Base-by-base conservation (phyloP, 805 yeast species). In the baker's yeast (Saccharomyces cerevisiae) region DNA sequence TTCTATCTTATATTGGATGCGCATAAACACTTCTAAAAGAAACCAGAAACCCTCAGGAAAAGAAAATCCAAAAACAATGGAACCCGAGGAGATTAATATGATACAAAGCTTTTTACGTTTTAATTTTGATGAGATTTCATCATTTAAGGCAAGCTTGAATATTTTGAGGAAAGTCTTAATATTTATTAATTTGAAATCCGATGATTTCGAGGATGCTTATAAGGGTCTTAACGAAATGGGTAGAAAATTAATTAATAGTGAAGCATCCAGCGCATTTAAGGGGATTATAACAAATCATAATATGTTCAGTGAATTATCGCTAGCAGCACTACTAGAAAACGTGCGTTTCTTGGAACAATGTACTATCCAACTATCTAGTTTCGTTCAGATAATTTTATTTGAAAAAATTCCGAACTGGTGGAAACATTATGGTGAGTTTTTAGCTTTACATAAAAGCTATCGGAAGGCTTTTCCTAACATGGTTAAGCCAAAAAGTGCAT, bases 321-420 rank as follows among this genome's bases (percentile, higher is more conserved):
- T 28, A 21, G n/a, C 24, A 5, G 32, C 10, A 10, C 31, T 51
- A 13, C 36, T 30, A 3, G 51, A 51, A 24, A 50, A 51, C 10
- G n/a, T 60, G 9, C 41, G 48, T 11, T 61, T 62, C 54, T 46
- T 66, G 10, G 59, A 60, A 36, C 49, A 50, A 2, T 62, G 70
- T 52, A 57, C 61, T 1, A 48, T 22, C 1, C 51, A 55, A 6
- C 61, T 79, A 31, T 56, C 68, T 6, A 52, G 53, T 8, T 65
- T 67, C 22, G 67, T 75, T 6, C 67, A 69, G 21, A 57, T 57
- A n/a, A 57, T 77, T 47, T 53, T 76, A 6, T 60, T 60, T 21
- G 61, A 53, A 4, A 73, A 73, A 53, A 67, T 79, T 3, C 64
- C 66, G 30, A 66, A 61, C 46, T 79, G 83, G 83, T 74, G 80